Evolutionary conservation across 2,329 filamentous ascomycete genomes (phyloP).

Genomic region (Aspergillus sclerotialis): DNA sequence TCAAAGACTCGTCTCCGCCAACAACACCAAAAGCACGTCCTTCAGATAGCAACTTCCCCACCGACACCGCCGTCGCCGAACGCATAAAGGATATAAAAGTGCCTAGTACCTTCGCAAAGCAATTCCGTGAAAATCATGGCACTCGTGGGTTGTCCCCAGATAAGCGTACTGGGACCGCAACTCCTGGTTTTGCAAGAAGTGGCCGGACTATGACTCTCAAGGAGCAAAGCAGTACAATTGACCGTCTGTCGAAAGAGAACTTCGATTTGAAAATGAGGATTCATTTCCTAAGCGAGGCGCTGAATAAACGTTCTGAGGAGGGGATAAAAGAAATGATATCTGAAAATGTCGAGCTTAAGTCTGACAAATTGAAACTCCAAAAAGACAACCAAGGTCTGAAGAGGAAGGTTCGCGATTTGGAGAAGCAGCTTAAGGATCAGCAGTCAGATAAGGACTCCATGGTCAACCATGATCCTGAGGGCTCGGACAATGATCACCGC

Average conservation of each 20-base stretch:
- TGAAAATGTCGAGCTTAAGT: conserved; percentile 93
- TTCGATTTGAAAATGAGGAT: conserved; percentile 97
- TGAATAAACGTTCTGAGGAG: conserved; percentile 91
- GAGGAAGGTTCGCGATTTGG: conserved; percentile 75
- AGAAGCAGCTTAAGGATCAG: conserved; percentile 64
- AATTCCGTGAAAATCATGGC: conserved; percentile 67
- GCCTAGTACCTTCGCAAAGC: conserved; percentile 76
- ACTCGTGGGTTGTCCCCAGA: conserved; percentile 55
- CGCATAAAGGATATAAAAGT: conserved; percentile 87
- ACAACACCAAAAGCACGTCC: conserved; percentile 64
- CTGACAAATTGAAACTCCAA: conserved; percentile 77
- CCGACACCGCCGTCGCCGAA: conserved; percentile 80
- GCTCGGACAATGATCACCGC: conserved; percentile 42
- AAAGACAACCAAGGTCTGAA: conserved; percentile 83
- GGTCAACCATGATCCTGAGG: conserved; percentile 34
- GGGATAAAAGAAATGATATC: conserved; percentile 97
- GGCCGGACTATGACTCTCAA: conserved; percentile 79
- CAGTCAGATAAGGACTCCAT: conserved; percentile 39
- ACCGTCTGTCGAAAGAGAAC: conserved; percentile 93
- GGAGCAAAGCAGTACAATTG: conserved; percentile 95
- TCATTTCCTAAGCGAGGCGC: conserved; percentile 88
- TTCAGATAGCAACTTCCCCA: conserved; percentile 56
- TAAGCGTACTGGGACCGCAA: conserved; percentile 48
- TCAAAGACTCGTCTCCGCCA: conserved; percentile 43
- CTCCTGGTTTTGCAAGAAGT: conserved; percentile 45